A percentile compares a stretch with the other conserved stretches of the same genome.
phyloP scores from a whole-genome alignment of 179 eudicot species.

The Actinidia chinensis region DNA sequence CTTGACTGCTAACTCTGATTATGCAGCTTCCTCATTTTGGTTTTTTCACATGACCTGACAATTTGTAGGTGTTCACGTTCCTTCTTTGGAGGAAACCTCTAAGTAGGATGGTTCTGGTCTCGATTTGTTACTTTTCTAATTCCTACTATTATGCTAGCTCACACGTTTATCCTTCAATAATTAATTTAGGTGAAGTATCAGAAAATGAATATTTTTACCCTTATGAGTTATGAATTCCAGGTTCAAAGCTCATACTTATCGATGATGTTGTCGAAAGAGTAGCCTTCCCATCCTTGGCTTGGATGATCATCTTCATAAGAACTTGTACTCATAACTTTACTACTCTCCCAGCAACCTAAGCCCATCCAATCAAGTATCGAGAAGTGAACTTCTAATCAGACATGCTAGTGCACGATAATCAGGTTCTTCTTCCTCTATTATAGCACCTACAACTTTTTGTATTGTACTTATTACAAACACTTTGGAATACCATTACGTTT shows the following conservation, averaged over 20 bases:
- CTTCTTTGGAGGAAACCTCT: slow-evolving; percentile 79
- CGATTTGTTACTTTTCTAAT: slow-evolving; percentile 60
- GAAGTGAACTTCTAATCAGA: slow-evolving; percentile 79
- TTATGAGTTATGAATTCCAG: slow-evolving; percentile 33
- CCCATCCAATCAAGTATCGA: slow-evolving; percentile 87
- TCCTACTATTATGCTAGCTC: not conserved
- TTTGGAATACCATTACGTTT: not conserved
- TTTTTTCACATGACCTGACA: too few species aligned
- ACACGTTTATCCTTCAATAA: too few species aligned
- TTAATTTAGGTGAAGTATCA: not conserved
- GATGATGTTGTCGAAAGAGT: slow-evolving; percentile 91
- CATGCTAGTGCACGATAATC: slow-evolving; percentile 93
- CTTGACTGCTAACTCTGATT: too few species aligned
- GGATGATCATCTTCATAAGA: slow-evolving; percentile 83
- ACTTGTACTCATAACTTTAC: slow-evolving; percentile 94
- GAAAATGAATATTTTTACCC: not conserved
- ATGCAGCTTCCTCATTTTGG: too few species aligned
- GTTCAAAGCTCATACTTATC: slow-evolving; percentile 72
- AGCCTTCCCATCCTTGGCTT: slow-evolving; percentile 67
- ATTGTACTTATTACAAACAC: not conserved
- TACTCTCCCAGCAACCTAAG: slow-evolving; percentile 98
- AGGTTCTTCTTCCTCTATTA: slow-evolving; percentile 40
- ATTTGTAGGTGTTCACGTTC: slow-evolving; percentile 83
- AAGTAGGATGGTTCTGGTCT: slow-evolving; percentile 88
- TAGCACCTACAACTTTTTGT: not conserved